Evolutionary conservation across 1,139 yeast species (phyloP).

Genomic region (Hansenula lynferdii): DNA sequence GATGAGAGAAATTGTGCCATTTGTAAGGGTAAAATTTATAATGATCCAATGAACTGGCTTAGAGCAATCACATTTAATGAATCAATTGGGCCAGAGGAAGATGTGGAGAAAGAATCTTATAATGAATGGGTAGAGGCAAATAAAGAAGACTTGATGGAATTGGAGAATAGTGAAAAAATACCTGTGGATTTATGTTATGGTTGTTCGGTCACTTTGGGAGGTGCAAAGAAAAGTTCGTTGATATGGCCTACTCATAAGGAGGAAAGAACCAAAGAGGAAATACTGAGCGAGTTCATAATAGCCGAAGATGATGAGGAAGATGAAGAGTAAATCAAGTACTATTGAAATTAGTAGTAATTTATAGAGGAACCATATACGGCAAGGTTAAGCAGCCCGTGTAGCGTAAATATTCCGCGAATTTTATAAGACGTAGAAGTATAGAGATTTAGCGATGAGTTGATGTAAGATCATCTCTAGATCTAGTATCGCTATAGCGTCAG

Average conservation of each 20-base stretch:
- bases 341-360: neutral
- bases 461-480: no score
- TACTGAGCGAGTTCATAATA: slow-evolving; percentile 48
- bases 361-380: neutral
- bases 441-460: no score
- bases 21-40: slow-evolving; percentile 47
- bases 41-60: slow-evolving; percentile 66
- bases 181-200: slow-evolving; percentile 62
- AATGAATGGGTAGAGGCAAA: slow-evolving; percentile 28
- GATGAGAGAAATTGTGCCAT: slow-evolving; percentile 37
- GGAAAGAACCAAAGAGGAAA: slow-evolving; percentile 27
- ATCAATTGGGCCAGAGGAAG: slow-evolving; percentile 45
- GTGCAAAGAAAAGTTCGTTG: slow-evolving; percentile 37
- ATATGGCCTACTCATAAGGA: slow-evolving; percentile 47
- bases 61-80: slow-evolving; percentile 65
- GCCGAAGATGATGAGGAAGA: slow-evolving; percentile 31
- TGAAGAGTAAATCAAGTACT: neutral
- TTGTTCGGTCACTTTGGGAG: slow-evolving; percentile 58
- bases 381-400: neutral
- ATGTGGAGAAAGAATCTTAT: slow-evolving; percentile 39
- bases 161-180: slow-evolving; percentile 13
- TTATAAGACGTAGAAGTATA: no score
- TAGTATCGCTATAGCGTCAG: no score
- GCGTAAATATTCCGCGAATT: neutral
- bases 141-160: slow-evolving; percentile 3